These are phyloP conservation scores for Boletus rufocinnamomeus DNA, from an alignment of 768 basidiomycete genomes.

Conservation along the genomic window DNA sequence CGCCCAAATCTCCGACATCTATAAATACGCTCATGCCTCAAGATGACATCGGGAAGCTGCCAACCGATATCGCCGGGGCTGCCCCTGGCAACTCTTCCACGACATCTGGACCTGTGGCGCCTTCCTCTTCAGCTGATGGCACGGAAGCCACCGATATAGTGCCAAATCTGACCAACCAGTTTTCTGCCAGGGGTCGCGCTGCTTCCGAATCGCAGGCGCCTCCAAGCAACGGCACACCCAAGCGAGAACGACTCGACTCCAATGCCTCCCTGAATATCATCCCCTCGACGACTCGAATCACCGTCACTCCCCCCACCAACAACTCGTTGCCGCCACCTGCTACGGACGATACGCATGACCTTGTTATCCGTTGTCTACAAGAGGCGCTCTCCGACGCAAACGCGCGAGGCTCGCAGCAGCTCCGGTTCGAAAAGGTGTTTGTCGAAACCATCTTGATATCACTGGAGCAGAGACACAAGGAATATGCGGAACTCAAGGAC, in stretches of 20 bases:
- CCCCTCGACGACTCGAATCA: constrained; percentile 39
- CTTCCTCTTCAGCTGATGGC: constrained; percentile 2
- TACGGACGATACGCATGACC: constrained; percentile 42
- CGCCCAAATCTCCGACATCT: constrained; percentile 24
- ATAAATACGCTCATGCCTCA: constrained; percentile 17
- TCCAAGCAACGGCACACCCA: constrained; percentile 5
- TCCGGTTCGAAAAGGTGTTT: constrained; percentile 73
- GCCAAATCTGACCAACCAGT: constrained; percentile 15
- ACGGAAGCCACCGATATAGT: constrained; percentile 17
- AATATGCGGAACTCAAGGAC: constrained; percentile 63
- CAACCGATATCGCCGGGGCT: background rate
- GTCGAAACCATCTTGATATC: constrained; percentile 68
- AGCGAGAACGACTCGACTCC: constrained; percentile 30
- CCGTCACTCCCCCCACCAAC: constrained; percentile 45
- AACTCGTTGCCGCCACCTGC: constrained; percentile 29
- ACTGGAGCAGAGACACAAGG: constrained; percentile 64
- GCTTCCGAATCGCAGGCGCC: constrained; percentile 37
- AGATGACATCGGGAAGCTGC: constrained; percentile 2
- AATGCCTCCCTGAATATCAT: constrained; percentile 24
- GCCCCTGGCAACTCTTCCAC: constrained; percentile 2
- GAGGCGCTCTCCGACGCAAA: constrained; percentile 63
- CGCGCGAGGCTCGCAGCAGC: constrained; percentile 57
- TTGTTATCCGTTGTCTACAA: constrained; percentile 53
- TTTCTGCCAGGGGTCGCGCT: constrained; percentile 25
- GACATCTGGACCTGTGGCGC: background rate